These are phyloP conservation scores for Boletus vinaceobasis DNA, from an alignment of 768 basidiomycete genomes.

Conservation along the genomic window DNA sequence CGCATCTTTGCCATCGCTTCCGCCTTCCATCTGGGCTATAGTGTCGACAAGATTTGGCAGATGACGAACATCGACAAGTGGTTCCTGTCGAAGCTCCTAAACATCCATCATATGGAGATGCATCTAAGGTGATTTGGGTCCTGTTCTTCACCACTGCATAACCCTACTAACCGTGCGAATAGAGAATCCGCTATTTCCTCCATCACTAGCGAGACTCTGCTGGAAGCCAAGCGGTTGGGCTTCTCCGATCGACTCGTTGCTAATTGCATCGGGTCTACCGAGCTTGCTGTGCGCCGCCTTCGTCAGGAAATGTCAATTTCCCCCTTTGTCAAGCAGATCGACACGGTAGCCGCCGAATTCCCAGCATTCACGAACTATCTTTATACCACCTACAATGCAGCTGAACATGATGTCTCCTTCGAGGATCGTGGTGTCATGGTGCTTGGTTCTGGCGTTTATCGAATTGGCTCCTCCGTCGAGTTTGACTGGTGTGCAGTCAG, in stretches of 20 bases:
- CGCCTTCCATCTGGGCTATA: slow-evolving; percentile 90
- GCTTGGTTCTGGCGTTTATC: slow-evolving; percentile 95
- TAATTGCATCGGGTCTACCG: slow-evolving; percentile 78
- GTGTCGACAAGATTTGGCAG: slow-evolving; percentile 93
- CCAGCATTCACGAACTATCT: slow-evolving; percentile 98
- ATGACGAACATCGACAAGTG: slow-evolving; percentile 99
- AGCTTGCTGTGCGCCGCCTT: slow-evolving; percentile 86
- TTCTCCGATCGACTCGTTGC: slow-evolving; percentile 95
- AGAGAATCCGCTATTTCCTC: slow-evolving; percentile 65
- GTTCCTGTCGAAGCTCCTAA: slow-evolving; percentile 89
- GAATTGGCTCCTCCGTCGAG: slow-evolving; percentile 98
- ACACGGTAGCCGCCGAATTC: slow-evolving; percentile 98
- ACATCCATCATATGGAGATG: slow-evolving; percentile 81
- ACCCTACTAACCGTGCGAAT: slow-evolving; percentile 3
- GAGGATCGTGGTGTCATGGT: slow-evolving; percentile 94
- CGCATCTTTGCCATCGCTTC: slow-evolving; percentile 95
- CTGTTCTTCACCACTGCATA: background rate
- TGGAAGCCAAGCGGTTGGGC: slow-evolving; percentile 88
- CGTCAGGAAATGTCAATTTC: slow-evolving; percentile 80
- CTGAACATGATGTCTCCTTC: slow-evolving; percentile 89
- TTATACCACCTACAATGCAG: slow-evolving; percentile 97
- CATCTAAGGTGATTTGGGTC: slow-evolving; percentile 55
- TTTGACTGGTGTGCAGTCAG: slow-evolving; percentile 99
- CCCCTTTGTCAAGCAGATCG: slow-evolving; percentile 98
- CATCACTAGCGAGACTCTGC: slow-evolving; percentile 59